A percentile compares a stretch with the other conserved stretches of the same genome.
phyloP scores from a whole-genome alignment of 192 early-diverging fungal genomes.

The Coemansia asiatica region DNA sequence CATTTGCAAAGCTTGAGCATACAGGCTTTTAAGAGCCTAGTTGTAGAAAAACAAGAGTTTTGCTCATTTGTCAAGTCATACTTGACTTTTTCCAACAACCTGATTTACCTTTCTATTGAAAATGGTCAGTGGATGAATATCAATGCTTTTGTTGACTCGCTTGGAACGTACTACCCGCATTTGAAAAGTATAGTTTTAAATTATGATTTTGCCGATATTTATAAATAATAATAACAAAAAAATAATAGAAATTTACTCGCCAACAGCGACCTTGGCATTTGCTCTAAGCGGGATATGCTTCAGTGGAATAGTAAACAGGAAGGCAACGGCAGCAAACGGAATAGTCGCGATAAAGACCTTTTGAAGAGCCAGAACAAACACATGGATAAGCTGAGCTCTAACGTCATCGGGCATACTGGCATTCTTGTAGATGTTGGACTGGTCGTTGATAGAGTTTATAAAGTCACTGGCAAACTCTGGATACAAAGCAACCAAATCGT shows the following conservation, averaged over 20 bases:
- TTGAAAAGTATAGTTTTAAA: background rate
- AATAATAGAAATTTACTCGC: no score
- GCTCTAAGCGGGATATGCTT: constrained; percentile 45
- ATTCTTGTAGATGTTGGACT: constrained; percentile 31
- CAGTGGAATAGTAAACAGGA: constrained; percentile 55
- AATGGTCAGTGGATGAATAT: background rate
- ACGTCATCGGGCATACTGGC: constrained; percentile 37
- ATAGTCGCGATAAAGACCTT: constrained; percentile 59
- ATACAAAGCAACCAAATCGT: constrained; percentile 5
- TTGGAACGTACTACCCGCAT: background rate
- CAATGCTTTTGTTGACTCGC: background rate
- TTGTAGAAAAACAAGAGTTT: no score
- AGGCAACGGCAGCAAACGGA: constrained; percentile 54
- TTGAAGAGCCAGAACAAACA: constrained; percentile 59
- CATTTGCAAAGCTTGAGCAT: no score
- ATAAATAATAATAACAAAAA: background rate
- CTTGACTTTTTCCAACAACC: no score
- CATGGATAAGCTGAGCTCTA: constrained; percentile 27
- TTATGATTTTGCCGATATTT: no score
- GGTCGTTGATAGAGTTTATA: constrained; percentile 30
- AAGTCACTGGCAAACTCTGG: constrained; percentile 23
- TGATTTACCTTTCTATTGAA: no score
- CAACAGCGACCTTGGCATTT: constrained; percentile 4
- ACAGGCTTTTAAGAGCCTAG: no score
- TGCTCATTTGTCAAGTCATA: no score